Evolutionary conservation across 116 monocot species (phyloP).

Genomic region (Posidonia oceanica): DNA sequence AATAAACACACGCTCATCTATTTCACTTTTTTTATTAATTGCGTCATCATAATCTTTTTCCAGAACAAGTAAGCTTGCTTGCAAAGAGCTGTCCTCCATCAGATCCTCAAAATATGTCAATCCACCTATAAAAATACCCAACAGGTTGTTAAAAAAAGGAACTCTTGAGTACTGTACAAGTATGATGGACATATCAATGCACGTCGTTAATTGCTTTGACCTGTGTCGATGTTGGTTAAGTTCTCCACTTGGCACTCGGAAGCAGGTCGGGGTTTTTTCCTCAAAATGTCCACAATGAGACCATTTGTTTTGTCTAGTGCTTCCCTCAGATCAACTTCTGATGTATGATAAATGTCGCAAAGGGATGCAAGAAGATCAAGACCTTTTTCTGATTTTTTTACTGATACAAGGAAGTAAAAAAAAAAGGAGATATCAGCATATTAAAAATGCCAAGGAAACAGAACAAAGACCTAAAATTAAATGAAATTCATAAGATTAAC

Average conservation of each 20-base stretch:
- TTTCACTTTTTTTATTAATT: constrained; percentile 34
- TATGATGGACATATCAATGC: not conserved
- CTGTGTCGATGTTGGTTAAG: constrained; percentile 57
- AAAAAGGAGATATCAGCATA: not conserved
- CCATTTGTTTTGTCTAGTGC: constrained; percentile 40
- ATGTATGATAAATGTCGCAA: constrained; percentile 63
- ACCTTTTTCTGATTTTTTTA: constrained; percentile 58
- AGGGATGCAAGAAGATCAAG: constrained; percentile 69
- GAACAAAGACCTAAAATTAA: not conserved
- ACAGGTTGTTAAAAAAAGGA: not conserved
- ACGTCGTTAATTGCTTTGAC: constrained; percentile 12
- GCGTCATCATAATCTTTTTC: constrained; percentile 67
- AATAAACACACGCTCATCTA: constrained; percentile 75
- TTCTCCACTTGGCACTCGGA: constrained; percentile 57
- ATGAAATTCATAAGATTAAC: not conserved
- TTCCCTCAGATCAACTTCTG: constrained; percentile 61
- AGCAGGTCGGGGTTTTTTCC: constrained; percentile 51
- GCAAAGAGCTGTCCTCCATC: constrained; percentile 49
- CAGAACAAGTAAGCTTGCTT: constrained; percentile 34
- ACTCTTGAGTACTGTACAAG: not conserved
- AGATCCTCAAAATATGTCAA: constrained; percentile 76
- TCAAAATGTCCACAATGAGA: constrained; percentile 50
- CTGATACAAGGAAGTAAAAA: constrained; percentile 14
- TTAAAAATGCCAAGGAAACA: not conserved
- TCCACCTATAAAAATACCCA: constrained; percentile 41